Conservation (phyloP, 768 basidiomycete genomes). For the Gloeophyllum trabeum region DNA sequence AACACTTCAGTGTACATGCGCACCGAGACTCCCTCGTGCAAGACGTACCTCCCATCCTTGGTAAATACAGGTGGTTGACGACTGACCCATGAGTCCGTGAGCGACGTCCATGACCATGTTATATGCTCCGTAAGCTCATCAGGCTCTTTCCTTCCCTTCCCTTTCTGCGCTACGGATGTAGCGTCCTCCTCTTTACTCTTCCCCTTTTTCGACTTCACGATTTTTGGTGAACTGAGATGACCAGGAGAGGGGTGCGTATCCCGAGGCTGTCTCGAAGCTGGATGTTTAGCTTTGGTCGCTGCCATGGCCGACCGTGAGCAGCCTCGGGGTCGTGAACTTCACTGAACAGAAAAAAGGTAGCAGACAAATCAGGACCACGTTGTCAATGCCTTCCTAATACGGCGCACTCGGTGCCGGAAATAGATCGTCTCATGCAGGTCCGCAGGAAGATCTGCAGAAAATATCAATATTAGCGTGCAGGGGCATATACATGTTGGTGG, state of each 20-base stretch:
- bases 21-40: constrained; percentile 5
- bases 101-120: constrained; percentile 56
- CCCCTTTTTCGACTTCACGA: constrained; percentile 27
- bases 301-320: constrained; percentile 12
- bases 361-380: no score
- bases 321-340: constrained; percentile 18
- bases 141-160: constrained; percentile 2
- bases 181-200: constrained; percentile 28
- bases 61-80: constrained; percentile 71
- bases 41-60: constrained; percentile 70
- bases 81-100: constrained; percentile 59
- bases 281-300: constrained; percentile 25
- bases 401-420: no score
- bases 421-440: no score
- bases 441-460: no score
- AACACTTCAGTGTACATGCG: constrained; percentile 6
- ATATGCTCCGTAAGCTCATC: background rate
- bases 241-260: constrained; percentile 21
- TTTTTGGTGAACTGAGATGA: constrained; percentile 10
- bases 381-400: no score
- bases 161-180: constrained; percentile 11
- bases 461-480: no score
- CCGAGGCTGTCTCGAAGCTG: constrained; percentile 27
- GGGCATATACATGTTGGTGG: no score
- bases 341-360: constrained; percentile 3